A percentile compares a stretch with the other conserved stretches of the same genome.
These are phyloP conservation scores for Pistacia atlantica DNA, from an alignment of 345 rosid species.

Conservation along the genomic window DNA sequence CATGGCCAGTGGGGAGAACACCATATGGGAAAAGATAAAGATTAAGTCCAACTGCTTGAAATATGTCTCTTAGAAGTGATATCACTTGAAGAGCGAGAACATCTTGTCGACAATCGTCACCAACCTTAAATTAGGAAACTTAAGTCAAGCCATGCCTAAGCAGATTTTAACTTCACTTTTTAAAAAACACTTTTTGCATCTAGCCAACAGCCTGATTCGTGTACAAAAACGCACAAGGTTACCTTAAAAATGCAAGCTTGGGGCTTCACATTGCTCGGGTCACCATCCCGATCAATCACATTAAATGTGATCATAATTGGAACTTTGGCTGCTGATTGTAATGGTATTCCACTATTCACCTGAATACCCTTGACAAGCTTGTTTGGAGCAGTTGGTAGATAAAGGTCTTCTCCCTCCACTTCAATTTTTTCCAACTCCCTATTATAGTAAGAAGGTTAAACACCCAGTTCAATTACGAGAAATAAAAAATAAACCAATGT, in stretches of 20 bases:
- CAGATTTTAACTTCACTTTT: background rate
- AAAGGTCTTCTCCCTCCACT: constrained; percentile 84
- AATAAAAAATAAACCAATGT: constrained; percentile 5
- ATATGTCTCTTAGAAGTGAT: constrained; percentile 88
- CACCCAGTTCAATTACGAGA: constrained; percentile 21
- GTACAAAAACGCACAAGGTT: background rate
- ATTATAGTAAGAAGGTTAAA: constrained; percentile 23
- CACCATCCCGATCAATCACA: constrained; percentile 86
- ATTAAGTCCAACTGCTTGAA: constrained; percentile 82
- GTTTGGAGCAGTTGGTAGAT: constrained; percentile 91
- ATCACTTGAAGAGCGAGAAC: constrained; percentile 99
- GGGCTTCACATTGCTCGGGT: constrained; percentile 59
- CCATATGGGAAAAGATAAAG: constrained; percentile 95
- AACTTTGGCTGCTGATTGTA: constrained; percentile 98
- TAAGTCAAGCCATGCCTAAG: constrained; percentile 9
- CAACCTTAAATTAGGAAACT: constrained; percentile 63
- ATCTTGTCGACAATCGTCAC: constrained; percentile 99
- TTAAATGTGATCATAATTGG: constrained; percentile 95
- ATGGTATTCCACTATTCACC: constrained; percentile 96
- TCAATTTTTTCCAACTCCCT: constrained; percentile 96
- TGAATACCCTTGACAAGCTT: constrained; percentile 89
- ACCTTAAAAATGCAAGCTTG: constrained; percentile 99
- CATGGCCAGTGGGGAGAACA: constrained; percentile 98
- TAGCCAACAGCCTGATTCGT: background rate
- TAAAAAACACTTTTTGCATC: background rate